phyloP scores from a whole-genome alignment of 306 rosid species.

The Delonix regia region DNA sequence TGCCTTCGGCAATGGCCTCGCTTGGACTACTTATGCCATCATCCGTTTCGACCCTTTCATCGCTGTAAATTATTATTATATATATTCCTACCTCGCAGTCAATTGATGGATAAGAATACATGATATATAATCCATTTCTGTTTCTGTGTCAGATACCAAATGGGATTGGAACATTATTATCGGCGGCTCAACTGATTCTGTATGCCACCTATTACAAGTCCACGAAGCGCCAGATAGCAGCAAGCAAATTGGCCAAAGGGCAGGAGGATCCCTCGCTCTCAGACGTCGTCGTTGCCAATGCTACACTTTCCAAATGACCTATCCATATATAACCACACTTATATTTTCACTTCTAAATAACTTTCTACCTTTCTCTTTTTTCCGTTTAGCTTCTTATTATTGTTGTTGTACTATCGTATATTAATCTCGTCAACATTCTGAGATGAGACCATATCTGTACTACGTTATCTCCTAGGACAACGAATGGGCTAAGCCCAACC shows the following conservation, averaged over 20 bases:
- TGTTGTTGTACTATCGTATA: too few relatives aligned
- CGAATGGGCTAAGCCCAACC: not conserved
- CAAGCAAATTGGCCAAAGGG: conserved; percentile 42
- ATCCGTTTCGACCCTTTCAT: conserved; percentile 78
- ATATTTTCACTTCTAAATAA: not conserved
- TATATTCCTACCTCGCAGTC: too few relatives aligned
- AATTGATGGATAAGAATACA: not conserved
- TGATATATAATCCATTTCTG: not conserved
- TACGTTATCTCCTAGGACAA: not conserved
- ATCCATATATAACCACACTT: not conserved
- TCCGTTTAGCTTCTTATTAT: too few relatives aligned
- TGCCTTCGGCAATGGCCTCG: conserved; percentile 69
- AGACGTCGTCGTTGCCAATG: conserved; percentile 38
- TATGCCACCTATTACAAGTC: conserved; percentile 85
- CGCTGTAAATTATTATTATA: conserved; percentile 41
- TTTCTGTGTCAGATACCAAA: conserved; percentile 70
- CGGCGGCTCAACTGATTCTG: conserved; percentile 65
- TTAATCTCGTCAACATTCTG: too few relatives aligned
- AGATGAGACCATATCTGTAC: not conserved
- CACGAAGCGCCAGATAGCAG: conserved; percentile 60
- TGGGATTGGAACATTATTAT: conserved; percentile 67
- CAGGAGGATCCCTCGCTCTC: conserved; percentile 40
- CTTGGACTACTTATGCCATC: conserved; percentile 82
- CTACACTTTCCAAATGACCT: not conserved
- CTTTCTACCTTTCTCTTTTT: too few relatives aligned